Conservation (phyloP, 495 filamentous ascomycete species). For the Neurospora cerealis region DNA sequence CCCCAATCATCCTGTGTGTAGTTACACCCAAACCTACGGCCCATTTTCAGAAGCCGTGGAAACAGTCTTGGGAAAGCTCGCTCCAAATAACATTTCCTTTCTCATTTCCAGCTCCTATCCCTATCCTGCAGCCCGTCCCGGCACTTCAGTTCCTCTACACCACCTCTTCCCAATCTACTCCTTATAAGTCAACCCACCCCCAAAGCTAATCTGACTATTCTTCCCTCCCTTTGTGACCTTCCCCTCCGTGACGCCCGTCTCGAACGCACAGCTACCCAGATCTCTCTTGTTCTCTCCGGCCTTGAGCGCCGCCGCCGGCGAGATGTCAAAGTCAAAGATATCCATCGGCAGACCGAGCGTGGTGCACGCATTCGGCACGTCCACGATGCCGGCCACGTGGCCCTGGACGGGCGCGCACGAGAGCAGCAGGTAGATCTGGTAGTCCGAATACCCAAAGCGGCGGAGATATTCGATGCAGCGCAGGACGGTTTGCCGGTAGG, state of each 20-base stretch:
- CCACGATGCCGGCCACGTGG: slow-evolving; percentile 88
- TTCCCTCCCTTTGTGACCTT: slow-evolving; percentile 30
- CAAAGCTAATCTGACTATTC: slow-evolving; percentile 38
- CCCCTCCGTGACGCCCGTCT: slow-evolving; percentile 39
- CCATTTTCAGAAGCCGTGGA: too few relatives aligned
- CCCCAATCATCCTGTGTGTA: background rate
- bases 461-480: slow-evolving; percentile 77
- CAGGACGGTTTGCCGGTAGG: slow-evolving; percentile 79
- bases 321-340: slow-evolving; percentile 93
- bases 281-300: slow-evolving; percentile 47
- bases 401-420: slow-evolving; percentile 88
- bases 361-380: slow-evolving; percentile 77
- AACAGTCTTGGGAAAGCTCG: background rate
- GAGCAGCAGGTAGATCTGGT: slow-evolving; percentile 84
- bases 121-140: background rate
- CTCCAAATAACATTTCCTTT: background rate
- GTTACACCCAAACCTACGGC: too few relatives aligned
- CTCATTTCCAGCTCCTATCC: background rate
- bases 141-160: too few relatives aligned
- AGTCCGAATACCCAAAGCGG: slow-evolving; percentile 62
- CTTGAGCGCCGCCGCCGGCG: slow-evolving; percentile 45
- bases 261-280: slow-evolving; percentile 71
- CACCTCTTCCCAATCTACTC: too few relatives aligned
- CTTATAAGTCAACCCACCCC: slow-evolving; percentile 43
- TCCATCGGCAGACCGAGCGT: slow-evolving; percentile 87